These are phyloP conservation scores for Pachyrhizus erosus DNA, from an alignment of 306 rosid genomes.

Conservation along the genomic window DNA sequence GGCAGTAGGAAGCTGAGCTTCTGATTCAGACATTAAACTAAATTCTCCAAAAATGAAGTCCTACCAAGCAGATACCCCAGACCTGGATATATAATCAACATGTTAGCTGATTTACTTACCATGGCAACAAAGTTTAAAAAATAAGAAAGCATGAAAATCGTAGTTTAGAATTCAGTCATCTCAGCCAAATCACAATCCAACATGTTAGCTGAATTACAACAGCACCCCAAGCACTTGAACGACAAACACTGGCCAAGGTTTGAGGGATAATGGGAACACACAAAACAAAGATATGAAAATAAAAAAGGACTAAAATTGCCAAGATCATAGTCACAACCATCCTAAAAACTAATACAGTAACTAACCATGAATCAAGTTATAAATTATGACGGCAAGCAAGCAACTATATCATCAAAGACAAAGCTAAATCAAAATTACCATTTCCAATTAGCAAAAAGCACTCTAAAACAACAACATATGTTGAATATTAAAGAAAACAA, in stretches of 20 bases:
- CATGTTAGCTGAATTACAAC: background rate
- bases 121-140: background rate
- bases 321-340: background rate
- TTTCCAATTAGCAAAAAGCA: background rate
- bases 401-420: background rate
- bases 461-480: background rate
- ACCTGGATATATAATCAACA: constrained; percentile 45
- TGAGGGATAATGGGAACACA: background rate
- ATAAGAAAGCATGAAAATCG: background rate
- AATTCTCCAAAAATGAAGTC: constrained; percentile 45
- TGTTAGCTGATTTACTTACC: background rate
- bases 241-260: background rate
- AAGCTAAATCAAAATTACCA: background rate
- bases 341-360: background rate
- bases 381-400: background rate
- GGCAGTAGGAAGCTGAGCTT: constrained; percentile 70
- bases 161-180: background rate
- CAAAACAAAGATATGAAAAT: background rate
- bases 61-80: constrained; percentile 49
- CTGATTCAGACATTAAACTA: constrained; percentile 79
- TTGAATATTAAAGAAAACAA: background rate
- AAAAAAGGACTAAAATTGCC: background rate
- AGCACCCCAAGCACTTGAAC: background rate
- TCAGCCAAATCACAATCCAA: constrained; percentile 11
- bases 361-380: background rate